These are phyloP conservation scores for Aspergillus fischeri DNA, from an alignment of 2,329 filamentous ascomycete genomes.

Conservation along the genomic window DNA sequence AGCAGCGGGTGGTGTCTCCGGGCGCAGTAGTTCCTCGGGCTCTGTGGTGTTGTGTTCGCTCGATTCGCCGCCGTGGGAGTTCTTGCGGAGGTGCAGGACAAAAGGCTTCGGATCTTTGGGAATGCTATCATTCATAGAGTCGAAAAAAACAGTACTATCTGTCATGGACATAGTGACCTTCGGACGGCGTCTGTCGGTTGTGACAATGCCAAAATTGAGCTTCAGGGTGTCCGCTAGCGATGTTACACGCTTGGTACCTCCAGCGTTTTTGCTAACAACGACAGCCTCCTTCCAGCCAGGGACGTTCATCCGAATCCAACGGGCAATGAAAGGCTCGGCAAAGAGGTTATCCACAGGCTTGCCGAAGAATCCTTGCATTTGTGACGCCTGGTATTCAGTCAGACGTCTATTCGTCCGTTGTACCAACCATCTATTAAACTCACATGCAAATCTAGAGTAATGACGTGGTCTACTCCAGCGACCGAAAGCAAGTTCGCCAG, in stretches of 20 bases:
- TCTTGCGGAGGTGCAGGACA: slow-evolving; percentile 23
- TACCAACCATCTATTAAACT: slow-evolving; percentile 24
- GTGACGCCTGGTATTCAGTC: slow-evolving; percentile 57
- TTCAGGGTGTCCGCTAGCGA: slow-evolving; percentile 93
- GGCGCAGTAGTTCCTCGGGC: slow-evolving; percentile 27
- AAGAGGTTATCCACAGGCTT: slow-evolving; percentile 97
- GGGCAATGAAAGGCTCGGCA: slow-evolving; percentile 88
- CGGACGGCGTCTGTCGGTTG: slow-evolving; percentile 53
- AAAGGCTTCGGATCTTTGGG: slow-evolving; percentile 26
- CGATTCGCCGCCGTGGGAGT: slow-evolving; percentile 12
- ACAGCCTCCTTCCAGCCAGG: slow-evolving; percentile 82
- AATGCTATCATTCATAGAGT: slow-evolving; percentile 51
- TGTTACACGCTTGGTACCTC: slow-evolving; percentile 94
- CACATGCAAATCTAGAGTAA: slow-evolving; percentile 90
- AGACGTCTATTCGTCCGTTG: slow-evolving; percentile 13
- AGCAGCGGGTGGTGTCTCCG: slow-evolving; percentile 35
- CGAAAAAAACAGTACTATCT: slow-evolving; percentile 72
- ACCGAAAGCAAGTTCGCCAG: slow-evolving; percentile 90
- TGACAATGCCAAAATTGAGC: slow-evolving; percentile 93
- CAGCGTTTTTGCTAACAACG: slow-evolving; percentile 96
- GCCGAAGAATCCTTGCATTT: slow-evolving; percentile 99
- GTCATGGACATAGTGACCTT: slow-evolving; percentile 58
- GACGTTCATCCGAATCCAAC: slow-evolving; percentile 91
- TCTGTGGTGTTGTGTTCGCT: slow-evolving; percentile 20
- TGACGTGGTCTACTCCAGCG: slow-evolving; percentile 93